Percentiles rank a stretch among this genome's conserved stretches.
phyloP scores from a whole-genome alignment of 2,329 filamentous ascomycete species.

The Alternaria tenuissima region DNA sequence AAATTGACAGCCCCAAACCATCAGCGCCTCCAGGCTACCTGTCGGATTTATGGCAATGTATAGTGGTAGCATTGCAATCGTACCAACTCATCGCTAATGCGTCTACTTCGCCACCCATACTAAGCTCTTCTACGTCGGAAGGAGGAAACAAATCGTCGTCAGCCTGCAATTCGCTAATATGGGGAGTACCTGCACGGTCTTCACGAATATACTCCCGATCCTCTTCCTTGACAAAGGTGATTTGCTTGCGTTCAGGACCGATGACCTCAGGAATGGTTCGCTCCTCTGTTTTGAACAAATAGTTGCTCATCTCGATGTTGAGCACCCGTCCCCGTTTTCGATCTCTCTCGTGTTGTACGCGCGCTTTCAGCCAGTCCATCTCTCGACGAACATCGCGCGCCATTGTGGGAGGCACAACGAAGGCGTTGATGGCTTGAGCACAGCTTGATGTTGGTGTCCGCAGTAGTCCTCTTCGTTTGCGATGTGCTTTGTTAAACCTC shows the following conservation, averaged over 20 bases:
- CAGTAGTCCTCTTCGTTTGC: background rate
- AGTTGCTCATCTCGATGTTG: background rate
- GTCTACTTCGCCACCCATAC: slow-evolving; percentile 3
- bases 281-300: background rate
- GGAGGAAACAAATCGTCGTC: slow-evolving; percentile 24
- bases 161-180: slow-evolving; percentile 31
- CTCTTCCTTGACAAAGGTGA: slow-evolving; percentile 32
- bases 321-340: background rate
- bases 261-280: background rate
- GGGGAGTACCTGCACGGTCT: slow-evolving; percentile 31
- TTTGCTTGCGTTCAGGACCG: slow-evolving; percentile 29
- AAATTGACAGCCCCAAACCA: background rate
- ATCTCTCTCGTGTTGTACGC: slow-evolving; percentile 22
- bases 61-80: background rate
- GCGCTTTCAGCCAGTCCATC: slow-evolving; percentile 23
- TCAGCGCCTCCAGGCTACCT: background rate
- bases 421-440: background rate
- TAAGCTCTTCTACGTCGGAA: slow-evolving; percentile 16
- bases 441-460: background rate
- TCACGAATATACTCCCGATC: slow-evolving; percentile 27
- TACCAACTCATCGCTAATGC: background rate
- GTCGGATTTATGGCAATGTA: background rate
- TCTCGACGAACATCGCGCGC: slow-evolving; percentile 14
- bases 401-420: slow-evolving; percentile 1
- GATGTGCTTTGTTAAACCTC: background rate